A percentile compares a stretch with the other conserved stretches of the same genome.
Evolutionary conservation across 2,329 filamentous ascomycete genomes (phyloP).

Genomic region (Trichophyton simii): DNA sequence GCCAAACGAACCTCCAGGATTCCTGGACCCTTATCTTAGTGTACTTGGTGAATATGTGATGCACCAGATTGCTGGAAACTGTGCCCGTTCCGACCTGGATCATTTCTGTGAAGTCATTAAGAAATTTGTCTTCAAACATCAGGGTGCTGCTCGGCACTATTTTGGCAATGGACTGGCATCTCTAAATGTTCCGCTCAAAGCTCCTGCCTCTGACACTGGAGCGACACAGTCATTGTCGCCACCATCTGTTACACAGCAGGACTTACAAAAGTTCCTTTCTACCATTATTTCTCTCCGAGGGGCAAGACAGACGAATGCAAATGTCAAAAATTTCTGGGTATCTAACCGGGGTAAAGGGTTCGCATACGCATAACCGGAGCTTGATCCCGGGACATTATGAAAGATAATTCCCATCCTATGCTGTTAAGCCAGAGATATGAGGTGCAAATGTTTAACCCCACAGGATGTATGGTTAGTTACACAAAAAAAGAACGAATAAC

Average conservation of each 20-base stretch:
- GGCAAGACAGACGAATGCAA: conserved; percentile 26
- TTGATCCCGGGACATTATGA: background rate
- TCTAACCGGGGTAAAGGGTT: conserved; percentile 32
- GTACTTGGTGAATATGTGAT: conserved; percentile 29
- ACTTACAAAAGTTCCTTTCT: conserved; percentile 31
- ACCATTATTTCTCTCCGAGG: conserved; percentile 29
- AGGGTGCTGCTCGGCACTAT: conserved; percentile 27
- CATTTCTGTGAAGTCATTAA: conserved; percentile 32
- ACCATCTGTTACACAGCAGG: conserved; percentile 21
- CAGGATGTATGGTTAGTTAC: background rate
- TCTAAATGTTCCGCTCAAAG: conserved; percentile 10
- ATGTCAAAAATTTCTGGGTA: conserved; percentile 34
- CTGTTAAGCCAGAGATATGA: background rate
- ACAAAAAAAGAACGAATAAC: background rate
- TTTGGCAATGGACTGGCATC: conserved; percentile 26
- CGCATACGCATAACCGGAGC: conserved; percentile 22
- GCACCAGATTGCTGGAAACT: conserved; percentile 31
- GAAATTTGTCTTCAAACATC: conserved; percentile 31
- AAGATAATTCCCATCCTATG: background rate
- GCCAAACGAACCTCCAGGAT: conserved; percentile 18
- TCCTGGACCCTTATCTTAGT: conserved; percentile 26
- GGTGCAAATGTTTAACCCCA: background rate
- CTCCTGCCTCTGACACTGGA: conserved; percentile 3
- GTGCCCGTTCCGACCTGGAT: conserved; percentile 34
- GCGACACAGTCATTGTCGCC: conserved; percentile 6